These are phyloP conservation scores for Enteropsectra breve DNA, from an alignment of 371 early-diverging fungal species.

Conservation along the genomic window DNA sequence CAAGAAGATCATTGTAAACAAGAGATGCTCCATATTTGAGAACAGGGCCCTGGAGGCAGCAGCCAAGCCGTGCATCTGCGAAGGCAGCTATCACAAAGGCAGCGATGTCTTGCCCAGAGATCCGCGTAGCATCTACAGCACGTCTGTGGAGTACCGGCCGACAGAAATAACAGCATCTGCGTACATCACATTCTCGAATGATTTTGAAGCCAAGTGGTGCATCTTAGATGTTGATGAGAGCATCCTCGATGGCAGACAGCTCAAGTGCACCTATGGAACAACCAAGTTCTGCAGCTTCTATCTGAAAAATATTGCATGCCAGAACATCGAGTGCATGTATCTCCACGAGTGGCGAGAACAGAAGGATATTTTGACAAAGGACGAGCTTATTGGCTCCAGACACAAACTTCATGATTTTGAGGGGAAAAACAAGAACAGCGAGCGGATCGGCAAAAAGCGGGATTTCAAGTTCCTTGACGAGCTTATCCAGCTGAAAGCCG, in stretches of 20 bases:
- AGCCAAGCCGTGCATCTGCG: background rate
- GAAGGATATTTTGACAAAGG: slow-evolving; percentile 56
- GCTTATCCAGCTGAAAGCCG: slow-evolving; percentile 41
- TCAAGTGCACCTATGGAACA: slow-evolving; percentile 61
- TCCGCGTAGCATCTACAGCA: no score
- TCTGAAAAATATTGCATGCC: slow-evolving; percentile 59
- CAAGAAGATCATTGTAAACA: slow-evolving; percentile 60
- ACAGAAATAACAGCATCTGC: slow-evolving; percentile 50
- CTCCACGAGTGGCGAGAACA: slow-evolving; percentile 54
- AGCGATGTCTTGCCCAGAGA: no score
- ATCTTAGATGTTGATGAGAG: slow-evolving; percentile 60
- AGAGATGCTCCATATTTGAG: slow-evolving; percentile 16
- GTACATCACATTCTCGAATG: slow-evolving; percentile 57
- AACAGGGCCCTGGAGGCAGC: slow-evolving; percentile 5
- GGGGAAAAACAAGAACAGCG: slow-evolving; percentile 48
- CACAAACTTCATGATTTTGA: slow-evolving; percentile 58
- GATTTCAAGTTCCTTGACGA: slow-evolving; percentile 44
- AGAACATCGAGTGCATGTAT: slow-evolving; percentile 61
- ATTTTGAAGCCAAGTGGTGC: slow-evolving; percentile 53
- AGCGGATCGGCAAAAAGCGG: slow-evolving; percentile 38
- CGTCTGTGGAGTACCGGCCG: background rate
- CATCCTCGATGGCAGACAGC: slow-evolving; percentile 51
- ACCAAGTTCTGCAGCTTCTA: slow-evolving; percentile 61
- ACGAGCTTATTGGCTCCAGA: slow-evolving; percentile 56
- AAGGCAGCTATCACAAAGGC: background rate